Conservation (phyloP, 225 moss, liverwort and hornwort genomes). For the Climacium dendroides region DNA sequence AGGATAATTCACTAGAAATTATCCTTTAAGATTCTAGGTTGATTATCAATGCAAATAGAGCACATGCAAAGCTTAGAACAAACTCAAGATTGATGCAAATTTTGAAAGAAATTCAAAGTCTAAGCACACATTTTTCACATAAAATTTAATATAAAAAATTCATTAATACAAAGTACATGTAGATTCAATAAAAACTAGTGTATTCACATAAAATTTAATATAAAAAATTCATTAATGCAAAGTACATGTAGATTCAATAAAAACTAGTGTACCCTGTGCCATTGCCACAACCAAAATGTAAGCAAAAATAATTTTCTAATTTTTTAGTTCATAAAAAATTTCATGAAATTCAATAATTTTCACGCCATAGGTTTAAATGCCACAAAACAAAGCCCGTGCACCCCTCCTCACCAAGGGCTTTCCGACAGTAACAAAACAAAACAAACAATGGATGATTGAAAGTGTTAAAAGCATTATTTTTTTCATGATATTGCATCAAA, state of each 20-base stretch:
- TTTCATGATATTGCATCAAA: background rate
- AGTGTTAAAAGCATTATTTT: fast-evolving
- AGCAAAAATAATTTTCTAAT: too few relatives aligned
- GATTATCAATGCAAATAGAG: background rate
- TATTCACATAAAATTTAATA: too few relatives aligned
- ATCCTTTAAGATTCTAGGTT: background rate
- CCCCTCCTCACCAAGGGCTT: too few relatives aligned
- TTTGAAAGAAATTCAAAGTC: background rate
- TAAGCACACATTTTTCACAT: background rate
- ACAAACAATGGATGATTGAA: background rate
- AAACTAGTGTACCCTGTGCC: too few relatives aligned
- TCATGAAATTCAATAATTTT: too few relatives aligned
- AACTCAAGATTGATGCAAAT: background rate
- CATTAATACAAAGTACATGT: background rate
- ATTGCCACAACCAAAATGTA: too few relatives aligned
- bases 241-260: background rate
- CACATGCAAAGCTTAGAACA: background rate
- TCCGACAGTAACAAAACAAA: too few relatives aligned
- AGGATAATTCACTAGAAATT: background rate
- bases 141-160: background rate
- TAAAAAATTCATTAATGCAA: too few relatives aligned
- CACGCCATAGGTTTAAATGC: too few relatives aligned
- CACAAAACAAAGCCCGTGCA: too few relatives aligned
- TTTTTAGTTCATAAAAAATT: too few relatives aligned
- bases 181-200: background rate